Conservation (phyloP, 2,329 filamentous ascomycete species). For the Cordyceps sp. region DNA sequence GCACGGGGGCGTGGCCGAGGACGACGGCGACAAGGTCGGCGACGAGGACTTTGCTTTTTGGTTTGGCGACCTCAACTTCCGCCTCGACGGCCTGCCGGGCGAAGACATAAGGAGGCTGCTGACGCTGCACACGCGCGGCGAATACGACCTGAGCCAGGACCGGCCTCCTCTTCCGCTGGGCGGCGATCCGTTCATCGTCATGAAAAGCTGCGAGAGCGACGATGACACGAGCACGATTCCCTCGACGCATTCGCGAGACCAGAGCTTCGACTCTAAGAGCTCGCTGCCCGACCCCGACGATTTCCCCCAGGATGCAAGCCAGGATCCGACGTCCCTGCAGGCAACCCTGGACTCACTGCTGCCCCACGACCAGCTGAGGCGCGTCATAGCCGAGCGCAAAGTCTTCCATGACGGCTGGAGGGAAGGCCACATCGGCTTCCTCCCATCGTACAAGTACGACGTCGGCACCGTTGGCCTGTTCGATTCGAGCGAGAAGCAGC, state of each 20-base stretch:
- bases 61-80: constrained; percentile 93
- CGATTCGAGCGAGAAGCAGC: constrained; percentile 86
- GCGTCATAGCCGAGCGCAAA: constrained; percentile 58
- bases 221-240: constrained; percentile 23
- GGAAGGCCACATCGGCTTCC: constrained; percentile 73
- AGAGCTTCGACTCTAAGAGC: constrained; percentile 22
- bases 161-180: constrained; percentile 20
- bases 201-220: constrained; percentile 25
- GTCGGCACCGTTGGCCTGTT: constrained; percentile 83
- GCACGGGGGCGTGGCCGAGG: constrained; percentile 45
- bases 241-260: constrained; percentile 15
- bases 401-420: constrained; percentile 84
- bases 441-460: constrained; percentile 97
- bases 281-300: constrained; percentile 47
- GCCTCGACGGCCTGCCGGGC: constrained; percentile 72
- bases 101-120: constrained; percentile 78
- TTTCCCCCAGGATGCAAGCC: constrained; percentile 47
- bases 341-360: constrained; percentile 77
- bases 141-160: constrained; percentile 43
- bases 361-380: constrained; percentile 72
- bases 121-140: constrained; percentile 64
- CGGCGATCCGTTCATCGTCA: constrained; percentile 33
- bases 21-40: constrained; percentile 56
- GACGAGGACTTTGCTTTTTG: constrained; percentile 92
- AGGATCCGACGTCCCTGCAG: constrained; percentile 74